Evolutionary conservation across 2,329 filamentous ascomycete species (phyloP), one percentile per base, ranked within the genome.

Genomic region (Alternaria tenuissima): DNA sequence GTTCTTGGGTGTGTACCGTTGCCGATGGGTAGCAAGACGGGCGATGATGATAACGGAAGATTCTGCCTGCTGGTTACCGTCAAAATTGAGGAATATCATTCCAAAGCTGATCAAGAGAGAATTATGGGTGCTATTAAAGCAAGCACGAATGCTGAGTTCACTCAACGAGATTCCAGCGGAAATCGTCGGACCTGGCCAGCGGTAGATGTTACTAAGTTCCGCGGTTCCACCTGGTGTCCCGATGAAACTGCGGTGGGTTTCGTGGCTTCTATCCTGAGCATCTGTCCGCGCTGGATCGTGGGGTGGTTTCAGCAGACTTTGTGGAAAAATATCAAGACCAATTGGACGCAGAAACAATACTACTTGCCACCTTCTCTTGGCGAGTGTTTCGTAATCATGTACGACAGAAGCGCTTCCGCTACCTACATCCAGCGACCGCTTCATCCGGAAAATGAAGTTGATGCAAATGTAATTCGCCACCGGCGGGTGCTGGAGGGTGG

Each of bases 1-100:
- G 41, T 57, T 0, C 18, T 66, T 6, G 59, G 61, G 1, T 52
- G 51, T 8, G 47, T 69, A 32, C 38, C 43, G 18, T 51, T 65
- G 32, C 59, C 64, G 4, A 44, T 47, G 6, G 18, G 11, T 5
- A 49, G 36, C 2, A 41, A 41, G 9, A 1, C 18, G 1, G 11
- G 5, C 11, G 18, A 22, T 41, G 9, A 3, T 0, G 18, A 22
- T 0, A 11, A 11, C 0, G 2, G 28, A 11, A 18, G 5, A 1
- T 41, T 41, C 4, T n/a, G 0, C 5, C 18, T 0, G 11, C 12
- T 41, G 38, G 18, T 5, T 12, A 9, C 9, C 9, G 9, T 41
- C 9, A 22, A 3, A 6, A 9, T 41, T 7, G 38, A 22, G 18
- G 38, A 41, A 41, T 41, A 41, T 5, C 2, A 41, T 5, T 41